A percentile compares a stretch with the other conserved stretches of the same genome.
Conservation (phyloP, 306 rosid genomes). For the Ormosia semicastrata region DNA sequence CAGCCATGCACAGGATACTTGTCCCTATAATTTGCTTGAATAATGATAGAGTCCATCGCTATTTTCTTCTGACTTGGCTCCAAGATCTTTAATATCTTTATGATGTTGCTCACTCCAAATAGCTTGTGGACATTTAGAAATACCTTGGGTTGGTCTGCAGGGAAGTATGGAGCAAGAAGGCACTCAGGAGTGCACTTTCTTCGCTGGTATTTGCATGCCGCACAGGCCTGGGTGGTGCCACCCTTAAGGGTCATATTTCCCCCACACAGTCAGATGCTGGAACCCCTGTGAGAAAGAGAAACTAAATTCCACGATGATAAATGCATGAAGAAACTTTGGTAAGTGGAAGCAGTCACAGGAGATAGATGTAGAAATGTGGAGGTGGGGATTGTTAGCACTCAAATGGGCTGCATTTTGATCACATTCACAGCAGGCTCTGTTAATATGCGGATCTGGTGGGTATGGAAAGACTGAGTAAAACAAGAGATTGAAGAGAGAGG, state of each 20-base stretch:
- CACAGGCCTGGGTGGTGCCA: slow-evolving; percentile 70
- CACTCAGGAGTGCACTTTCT: slow-evolving; percentile 69
- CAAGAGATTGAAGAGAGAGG: not conserved
- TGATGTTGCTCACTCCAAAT: slow-evolving; percentile 73
- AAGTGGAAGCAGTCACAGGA: slow-evolving; percentile 11
- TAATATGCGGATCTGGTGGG: slow-evolving; percentile 35
- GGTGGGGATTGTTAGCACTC: slow-evolving; percentile 6
- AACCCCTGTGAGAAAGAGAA: not conserved
- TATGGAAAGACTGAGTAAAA: slow-evolving; percentile 47
- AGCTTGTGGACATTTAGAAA: slow-evolving; percentile 68
- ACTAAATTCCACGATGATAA: not conserved
- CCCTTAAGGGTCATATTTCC: slow-evolving; percentile 68
- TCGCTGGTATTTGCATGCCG: slow-evolving; percentile 72
- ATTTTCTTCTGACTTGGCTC: slow-evolving; percentile 43
- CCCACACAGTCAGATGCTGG: slow-evolving; percentile 27
- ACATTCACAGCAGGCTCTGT: slow-evolving; percentile 21
- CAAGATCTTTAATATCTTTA: slow-evolving; percentile 44
- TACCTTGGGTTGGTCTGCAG: slow-evolving; percentile 63
- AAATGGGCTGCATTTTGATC: slow-evolving; percentile 15
- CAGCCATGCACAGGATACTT: slow-evolving; percentile 69
- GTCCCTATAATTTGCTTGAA: slow-evolving; percentile 54
- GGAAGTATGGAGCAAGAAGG: slow-evolving; percentile 67
- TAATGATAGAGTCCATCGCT: slow-evolving; percentile 70
- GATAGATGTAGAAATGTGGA: not conserved
- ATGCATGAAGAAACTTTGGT: not conserved